Base-by-base conservation (phyloP, 306 rosid genomes). In the Leucaena leucocephala region DNA sequence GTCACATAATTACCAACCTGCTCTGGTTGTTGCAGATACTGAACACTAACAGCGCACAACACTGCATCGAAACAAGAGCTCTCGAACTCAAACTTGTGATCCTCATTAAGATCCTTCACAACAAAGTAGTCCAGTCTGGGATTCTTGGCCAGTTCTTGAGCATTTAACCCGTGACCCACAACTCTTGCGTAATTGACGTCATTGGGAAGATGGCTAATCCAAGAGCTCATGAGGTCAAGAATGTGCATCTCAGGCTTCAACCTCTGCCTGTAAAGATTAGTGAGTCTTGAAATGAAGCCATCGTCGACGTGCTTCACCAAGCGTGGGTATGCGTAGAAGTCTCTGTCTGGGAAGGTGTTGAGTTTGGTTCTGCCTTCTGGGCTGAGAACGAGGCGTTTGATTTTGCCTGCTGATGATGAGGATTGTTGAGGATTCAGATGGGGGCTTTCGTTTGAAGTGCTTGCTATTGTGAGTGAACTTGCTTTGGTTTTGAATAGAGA, bases 11-110 rank as follows among this genome's bases (percentile, higher is more conserved):
- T n/a, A 70, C 77, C 74, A 19, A 93, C 97, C 96, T 91, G 90
- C 74, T 94, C 98, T 7, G 98, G 98, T 71, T 94, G 94, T 88
- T 94, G 98, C 73, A 94, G 90, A 82, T 91, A 94, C 90, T 94
- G 98, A 52, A 92, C 96, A 79, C 98, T 88, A 78, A 92, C 98
- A 0, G 96, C 80, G 71, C 96, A 94, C 68, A 92, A 21, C 71
- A 94, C 97, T 2, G 97, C 97, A 84, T 94, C 97, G 69, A 94
- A 86, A 71, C 90, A 76, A 61, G 82, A 75, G 76, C 81, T 83
- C 59, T 86, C 89, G 61, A 86, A 82, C 76, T 89, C 89, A 77
- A 94, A 86, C 69, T 72, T 74, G 78, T 91, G 96, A 27, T 90
- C 94, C 79, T 80, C 76, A 55, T 94, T 94, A n/a, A 94, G 92